Percentiles rank a stretch among this genome's conserved stretches.
These are phyloP conservation scores for Hypoxylon sp. DNA, from an alignment of 2,329 filamentous ascomycete species.

Conservation along the genomic window DNA sequence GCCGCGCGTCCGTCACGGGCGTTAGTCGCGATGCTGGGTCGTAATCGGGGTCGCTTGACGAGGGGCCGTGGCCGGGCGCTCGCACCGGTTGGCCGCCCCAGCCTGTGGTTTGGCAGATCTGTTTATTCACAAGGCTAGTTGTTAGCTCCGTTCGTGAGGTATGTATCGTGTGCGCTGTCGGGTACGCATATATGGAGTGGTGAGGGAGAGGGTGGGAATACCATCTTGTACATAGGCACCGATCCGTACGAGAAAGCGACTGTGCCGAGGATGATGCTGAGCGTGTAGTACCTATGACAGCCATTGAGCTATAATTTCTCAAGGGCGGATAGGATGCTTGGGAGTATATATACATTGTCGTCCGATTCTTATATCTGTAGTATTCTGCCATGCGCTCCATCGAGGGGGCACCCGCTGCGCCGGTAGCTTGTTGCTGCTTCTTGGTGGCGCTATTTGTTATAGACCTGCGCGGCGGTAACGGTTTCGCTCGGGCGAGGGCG, in stretches of 20 bases:
- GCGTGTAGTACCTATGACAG: conserved; percentile 74
- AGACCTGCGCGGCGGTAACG: conserved; percentile 45
- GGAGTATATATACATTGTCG: conserved; percentile 68
- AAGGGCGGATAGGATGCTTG: conserved; percentile 14
- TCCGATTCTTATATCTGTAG: conserved; percentile 77
- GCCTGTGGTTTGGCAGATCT: conserved; percentile 88
- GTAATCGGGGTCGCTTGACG: conserved; percentile 59
- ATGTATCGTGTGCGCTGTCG: not conserved
- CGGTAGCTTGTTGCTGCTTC: conserved; percentile 49
- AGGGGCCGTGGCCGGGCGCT: conserved; percentile 76
- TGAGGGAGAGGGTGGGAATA: conserved; percentile 54
- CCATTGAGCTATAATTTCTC: conserved; percentile 41
- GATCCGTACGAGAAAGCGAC: conserved; percentile 86
- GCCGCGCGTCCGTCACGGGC: conserved; percentile 84
- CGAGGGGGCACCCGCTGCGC: conserved; percentile 58
- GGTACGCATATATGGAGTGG: conserved; percentile 6
- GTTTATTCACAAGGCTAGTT: not conserved
- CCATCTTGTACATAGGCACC: conserved; percentile 91
- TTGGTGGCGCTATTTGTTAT: conserved; percentile 50
- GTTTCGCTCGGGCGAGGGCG: conserved; percentile 43
- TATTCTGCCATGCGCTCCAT: conserved; percentile 77
- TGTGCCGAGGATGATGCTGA: conserved; percentile 84
- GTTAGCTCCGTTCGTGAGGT: not conserved
- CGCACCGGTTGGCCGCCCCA: conserved; percentile 95
- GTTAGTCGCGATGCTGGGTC: conserved; percentile 83